Conservation (phyloP, 257 asterid genomes). For the Solanum tarijense region DNA sequence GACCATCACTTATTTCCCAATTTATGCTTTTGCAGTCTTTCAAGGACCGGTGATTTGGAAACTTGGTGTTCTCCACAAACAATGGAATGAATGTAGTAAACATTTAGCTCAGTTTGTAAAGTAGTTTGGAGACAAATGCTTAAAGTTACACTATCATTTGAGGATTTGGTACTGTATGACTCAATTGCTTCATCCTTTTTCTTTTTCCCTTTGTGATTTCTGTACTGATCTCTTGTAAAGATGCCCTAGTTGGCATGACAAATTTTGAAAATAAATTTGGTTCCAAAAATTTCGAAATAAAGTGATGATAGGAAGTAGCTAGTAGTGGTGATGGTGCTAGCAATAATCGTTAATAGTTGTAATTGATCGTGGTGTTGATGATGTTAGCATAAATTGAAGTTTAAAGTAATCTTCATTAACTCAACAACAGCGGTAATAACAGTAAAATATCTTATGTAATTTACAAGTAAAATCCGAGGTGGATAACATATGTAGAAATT, state of each 20-base stretch:
- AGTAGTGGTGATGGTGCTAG: not conserved
- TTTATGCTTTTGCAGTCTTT: not conserved
- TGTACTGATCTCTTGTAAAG: not conserved
- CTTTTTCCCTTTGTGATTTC: not conserved
- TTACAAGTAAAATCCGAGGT: too few relatives aligned
- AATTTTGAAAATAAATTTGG: not conserved
- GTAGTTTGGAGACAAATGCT: not conserved
- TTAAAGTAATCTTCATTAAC: not conserved
- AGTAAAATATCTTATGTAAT: accelerated
- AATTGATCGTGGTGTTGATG: not conserved
- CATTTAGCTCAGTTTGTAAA: not conserved
- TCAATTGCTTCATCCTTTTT: not conserved
- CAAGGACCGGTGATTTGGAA: not conserved
- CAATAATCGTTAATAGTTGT: not conserved
- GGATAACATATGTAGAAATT: too few relatives aligned
- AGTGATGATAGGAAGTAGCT: too few relatives aligned
- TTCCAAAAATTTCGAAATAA: too few relatives aligned
- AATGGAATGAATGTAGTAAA: not conserved
- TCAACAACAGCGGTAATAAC: too few relatives aligned
- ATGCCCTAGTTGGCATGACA: not conserved
- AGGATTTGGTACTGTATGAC: not conserved
- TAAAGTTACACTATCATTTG: not conserved
- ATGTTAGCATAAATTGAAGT: not conserved
- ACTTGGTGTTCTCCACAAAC: not conserved
- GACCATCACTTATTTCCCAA: not conserved